Percentiles rank a stretch among this genome's conserved stretches.
Evolutionary conservation across 495 filamentous ascomycete genomes (phyloP).

Genomic region (Aspergillus nanangensis): DNA sequence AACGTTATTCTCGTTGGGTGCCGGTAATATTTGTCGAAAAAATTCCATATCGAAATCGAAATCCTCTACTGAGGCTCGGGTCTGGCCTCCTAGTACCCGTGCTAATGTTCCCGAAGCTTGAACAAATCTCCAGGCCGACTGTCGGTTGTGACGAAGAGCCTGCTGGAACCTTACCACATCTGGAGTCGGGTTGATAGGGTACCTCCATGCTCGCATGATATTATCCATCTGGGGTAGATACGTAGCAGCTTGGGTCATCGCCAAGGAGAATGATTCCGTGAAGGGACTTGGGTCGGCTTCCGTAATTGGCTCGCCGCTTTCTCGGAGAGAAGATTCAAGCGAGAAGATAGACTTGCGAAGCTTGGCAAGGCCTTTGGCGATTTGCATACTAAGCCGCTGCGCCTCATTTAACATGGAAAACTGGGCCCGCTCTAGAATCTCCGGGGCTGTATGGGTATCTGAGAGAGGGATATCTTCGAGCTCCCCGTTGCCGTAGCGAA

Average conservation of each 20-base stretch:
- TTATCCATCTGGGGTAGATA: slow-evolving; percentile 53
- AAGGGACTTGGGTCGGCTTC: slow-evolving; percentile 27
- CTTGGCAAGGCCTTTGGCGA: slow-evolving; percentile 52
- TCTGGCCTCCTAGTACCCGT: slow-evolving; percentile 46
- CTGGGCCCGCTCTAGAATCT: slow-evolving; percentile 35
- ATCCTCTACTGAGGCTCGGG: slow-evolving; percentile 27
- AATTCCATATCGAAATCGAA: slow-evolving; percentile 22
- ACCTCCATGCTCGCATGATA: slow-evolving; percentile 51
- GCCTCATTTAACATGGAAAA: slow-evolving; percentile 44
- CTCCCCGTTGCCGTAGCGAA: slow-evolving; percentile 62
- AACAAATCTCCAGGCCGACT: slow-evolving; percentile 58
- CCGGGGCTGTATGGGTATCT: slow-evolving; percentile 20
- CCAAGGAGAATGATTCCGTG: slow-evolving; percentile 40
- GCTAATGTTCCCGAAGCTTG: slow-evolving; percentile 63
- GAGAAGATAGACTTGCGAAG: slow-evolving; percentile 57
- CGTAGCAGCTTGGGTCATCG: slow-evolving; percentile 43
- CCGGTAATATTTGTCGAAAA: slow-evolving; percentile 43
- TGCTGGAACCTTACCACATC: slow-evolving; percentile 52
- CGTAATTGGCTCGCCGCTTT: slow-evolving; percentile 15
- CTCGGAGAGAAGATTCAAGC: slow-evolving; percentile 31
- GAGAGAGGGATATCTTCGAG: slow-evolving; percentile 50
- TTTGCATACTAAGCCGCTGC: slow-evolving; percentile 47
- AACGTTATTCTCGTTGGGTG: slow-evolving; percentile 42
- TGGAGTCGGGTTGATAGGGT: slow-evolving; percentile 51
- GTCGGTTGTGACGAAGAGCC: slow-evolving; percentile 52